Evolutionary conservation across 1,284 basidiomycete species (phyloP).

Genomic region (Cutaneotrichosporon sp.): DNA sequence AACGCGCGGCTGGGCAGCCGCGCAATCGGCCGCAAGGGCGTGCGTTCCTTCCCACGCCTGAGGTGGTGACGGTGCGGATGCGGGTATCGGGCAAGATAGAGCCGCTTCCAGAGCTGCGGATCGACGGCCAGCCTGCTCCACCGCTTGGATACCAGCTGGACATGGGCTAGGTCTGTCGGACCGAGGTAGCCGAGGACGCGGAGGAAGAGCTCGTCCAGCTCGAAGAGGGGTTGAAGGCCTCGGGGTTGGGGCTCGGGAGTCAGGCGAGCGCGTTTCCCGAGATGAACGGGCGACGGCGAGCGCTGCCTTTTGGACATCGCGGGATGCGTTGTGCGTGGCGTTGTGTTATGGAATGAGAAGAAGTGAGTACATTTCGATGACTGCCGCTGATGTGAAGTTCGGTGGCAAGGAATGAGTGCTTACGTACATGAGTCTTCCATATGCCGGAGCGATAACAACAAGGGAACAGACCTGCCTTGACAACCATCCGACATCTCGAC

Average conservation of each 20-base stretch:
- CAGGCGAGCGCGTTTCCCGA: neutral
- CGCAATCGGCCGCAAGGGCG: slow-evolving; percentile 32
- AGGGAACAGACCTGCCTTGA: too few species aligned
- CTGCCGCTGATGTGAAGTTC: too few species aligned
- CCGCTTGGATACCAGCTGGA: slow-evolving; percentile 39
- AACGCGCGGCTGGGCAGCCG: slow-evolving; percentile 43
- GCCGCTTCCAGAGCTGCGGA: slow-evolving; percentile 44
- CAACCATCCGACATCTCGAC: too few species aligned
- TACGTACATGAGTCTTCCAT: too few species aligned
- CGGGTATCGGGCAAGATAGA: slow-evolving; percentile 42
- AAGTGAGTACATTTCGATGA: too few species aligned
- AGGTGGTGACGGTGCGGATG: slow-evolving; percentile 41
- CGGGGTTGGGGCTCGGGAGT: neutral
- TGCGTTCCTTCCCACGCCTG: neutral
- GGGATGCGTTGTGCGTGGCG: neutral
- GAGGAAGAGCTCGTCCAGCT: slow-evolving; percentile 46
- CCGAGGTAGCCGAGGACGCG: slow-evolving; percentile 41
- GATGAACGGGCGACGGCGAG: slow-evolving; percentile 5
- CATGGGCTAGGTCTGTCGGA: slow-evolving; percentile 33
- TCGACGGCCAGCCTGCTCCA: slow-evolving; percentile 44
- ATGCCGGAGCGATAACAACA: too few species aligned
- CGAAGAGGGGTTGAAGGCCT: slow-evolving; percentile 28
- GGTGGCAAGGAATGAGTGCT: too few species aligned
- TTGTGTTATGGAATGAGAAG: neutral
- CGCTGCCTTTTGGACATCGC: slow-evolving; percentile 16